These are phyloP conservation scores for Pelargonium exstipulatum DNA, from an alignment of 441 rosid genomes.

Conservation along the genomic window DNA sequence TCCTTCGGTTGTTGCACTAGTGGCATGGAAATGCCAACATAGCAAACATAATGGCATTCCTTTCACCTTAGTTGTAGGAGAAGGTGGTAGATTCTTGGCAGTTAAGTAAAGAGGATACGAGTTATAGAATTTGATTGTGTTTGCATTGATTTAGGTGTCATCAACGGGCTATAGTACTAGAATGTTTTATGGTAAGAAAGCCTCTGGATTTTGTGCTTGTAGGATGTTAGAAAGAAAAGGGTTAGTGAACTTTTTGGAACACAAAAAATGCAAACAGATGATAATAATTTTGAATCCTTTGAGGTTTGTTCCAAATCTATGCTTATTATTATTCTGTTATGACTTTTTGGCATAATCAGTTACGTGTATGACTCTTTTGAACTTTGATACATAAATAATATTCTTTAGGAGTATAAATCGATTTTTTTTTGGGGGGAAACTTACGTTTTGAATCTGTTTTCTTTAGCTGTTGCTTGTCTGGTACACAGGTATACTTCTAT, in stretches of 20 bases:
- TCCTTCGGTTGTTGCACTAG: slow-evolving; percentile 1
- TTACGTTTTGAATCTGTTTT: too few species aligned
- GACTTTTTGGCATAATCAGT: not conserved
- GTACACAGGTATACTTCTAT: not conserved
- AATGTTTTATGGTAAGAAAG: not conserved
- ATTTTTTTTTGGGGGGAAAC: not conserved
- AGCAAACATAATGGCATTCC: not conserved
- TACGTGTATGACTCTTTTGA: not conserved
- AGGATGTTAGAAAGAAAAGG: not conserved
- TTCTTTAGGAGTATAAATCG: not conserved
- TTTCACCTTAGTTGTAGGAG: not conserved
- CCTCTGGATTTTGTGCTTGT: not conserved
- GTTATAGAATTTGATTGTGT: not conserved
- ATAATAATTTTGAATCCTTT: not conserved
- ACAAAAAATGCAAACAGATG: not conserved
- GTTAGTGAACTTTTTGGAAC: not conserved
- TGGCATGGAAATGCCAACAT: not conserved
- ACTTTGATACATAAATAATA: not conserved
- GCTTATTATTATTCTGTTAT: not conserved
- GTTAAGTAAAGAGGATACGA: not conserved
- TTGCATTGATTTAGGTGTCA: not conserved
- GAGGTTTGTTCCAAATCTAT: not conserved
- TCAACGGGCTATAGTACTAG: not conserved
- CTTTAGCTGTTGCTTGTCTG: not conserved
- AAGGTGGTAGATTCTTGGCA: not conserved